Evolutionary conservation across 164 flowering plant species (phyloP), one percentile per base, ranked within the genome.

Genomic region (Magnolia changhungtana): DNA sequence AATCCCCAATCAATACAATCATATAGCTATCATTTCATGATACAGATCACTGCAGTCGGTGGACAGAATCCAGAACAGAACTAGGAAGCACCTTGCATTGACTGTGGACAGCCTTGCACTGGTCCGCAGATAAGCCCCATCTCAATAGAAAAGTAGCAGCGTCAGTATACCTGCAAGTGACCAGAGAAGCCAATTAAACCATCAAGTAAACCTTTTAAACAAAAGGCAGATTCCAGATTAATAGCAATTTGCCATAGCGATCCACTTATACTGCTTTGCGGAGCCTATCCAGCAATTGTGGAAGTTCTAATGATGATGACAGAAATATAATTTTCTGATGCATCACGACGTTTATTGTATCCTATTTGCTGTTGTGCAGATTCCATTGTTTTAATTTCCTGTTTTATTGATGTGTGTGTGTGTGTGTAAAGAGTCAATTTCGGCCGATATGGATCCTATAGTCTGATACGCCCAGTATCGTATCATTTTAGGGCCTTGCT

Each of bases 71-170:
- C 4, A n/a, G 63, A 72, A 65, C 51, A 29, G 67, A 73, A 4
- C 29, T 18, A 11, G 52, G 59, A 8, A 29, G 20, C 72, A 95
- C 98, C 98, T 92, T 96, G 90, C 91, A 90, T 80, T 96, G 99
- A 88, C 93, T 96, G 75, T 96, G 83, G 67, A 84, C 82, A 72
- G 99, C 98, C 74, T 89, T 88, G 83, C 97, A 91, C 72, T 86
- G 88, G 80, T 94, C 96, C 68, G 99, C 99, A 75, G 98, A 87
- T 74, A 91, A 82, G 55, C 97, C 98, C 90, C 71, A 89, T 80
- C 92, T 87, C 80, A 94, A 72, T 59, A 91, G 83, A 76, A 85
- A 82, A 59, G 94, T 83, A 74, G 98, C 97, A 86, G 99, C 98
- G 86, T 93, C 99, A n/a, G 83, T 58, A 79, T 88, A 93, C 86